Evolutionary conservation across 2,329 filamentous ascomycete genomes (phyloP), one percentile per base, ranked within the genome.

Genomic region (Phyllosticta citrichinensis): DNA sequence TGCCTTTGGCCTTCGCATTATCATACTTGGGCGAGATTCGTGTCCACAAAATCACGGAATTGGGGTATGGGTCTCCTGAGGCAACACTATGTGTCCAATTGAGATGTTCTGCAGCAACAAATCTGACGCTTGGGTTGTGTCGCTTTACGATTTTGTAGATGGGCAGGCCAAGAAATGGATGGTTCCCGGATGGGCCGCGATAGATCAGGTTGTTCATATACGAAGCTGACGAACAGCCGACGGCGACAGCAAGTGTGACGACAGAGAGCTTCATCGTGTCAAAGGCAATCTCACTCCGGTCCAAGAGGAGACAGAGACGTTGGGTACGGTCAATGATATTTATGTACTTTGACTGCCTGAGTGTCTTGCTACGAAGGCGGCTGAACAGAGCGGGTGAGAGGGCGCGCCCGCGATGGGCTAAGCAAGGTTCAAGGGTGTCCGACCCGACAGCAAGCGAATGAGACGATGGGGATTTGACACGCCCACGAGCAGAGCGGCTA

Each of bases 21-120:
- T 67, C 69, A 22, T 66, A 62, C 61, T 68, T 67, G 8, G 74
- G 73, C 35, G 74, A 65, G 14, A 71, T 65, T 19, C 75, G 67
- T 5, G 75, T 77, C 75, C 75, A 77, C 3, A 77, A 68, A 51
- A 77, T 75, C 22, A 76, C 73, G 3, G 68, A 74, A 56, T 71
- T 64, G 0, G 72, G 64, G 55, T 74, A 75, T n/a, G 74, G 74
- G 56, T 76, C 73, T 17, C 71, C 72, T 12, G 68, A 68, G 24
- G 68, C 67, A 30, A 69, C 79, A 19, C 82, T 83, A 64, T 88
- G 85, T 9, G 83, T 88, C 72, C 87, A 88, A 66, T 79, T 82
- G 61, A 87, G 75, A 66, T 77, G 71, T 6, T 77, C 71, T 0
- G 79, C 71, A 11, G 78, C 70, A 50, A 62, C 54, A 11, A 51